phyloP scores from a whole-genome alignment of 2,329 filamentous ascomycete species.

The Cadophora malorum region DNA sequence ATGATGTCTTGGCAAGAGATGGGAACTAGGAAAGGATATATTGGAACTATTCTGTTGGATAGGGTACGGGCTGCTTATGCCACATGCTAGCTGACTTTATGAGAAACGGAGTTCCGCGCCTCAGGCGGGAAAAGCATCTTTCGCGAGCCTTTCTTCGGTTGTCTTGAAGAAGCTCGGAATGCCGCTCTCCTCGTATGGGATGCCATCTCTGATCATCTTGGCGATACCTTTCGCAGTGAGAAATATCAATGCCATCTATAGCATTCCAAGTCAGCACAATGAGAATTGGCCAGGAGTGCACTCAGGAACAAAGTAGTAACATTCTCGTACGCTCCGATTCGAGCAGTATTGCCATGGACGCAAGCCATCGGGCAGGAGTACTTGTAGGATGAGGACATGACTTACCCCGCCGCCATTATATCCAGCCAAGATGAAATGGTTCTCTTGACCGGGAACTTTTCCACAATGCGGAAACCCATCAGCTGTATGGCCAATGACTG shows the following conservation, averaged over 20 bases:
- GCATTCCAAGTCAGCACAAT: slow-evolving; percentile 49
- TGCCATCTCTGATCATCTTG: slow-evolving; percentile 47
- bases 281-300: neutral
- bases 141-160: slow-evolving; percentile 17
- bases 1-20: too few relatives aligned
- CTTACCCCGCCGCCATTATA: slow-evolving; percentile 36
- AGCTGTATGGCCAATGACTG: slow-evolving; percentile 49
- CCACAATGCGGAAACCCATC: slow-evolving; percentile 53
- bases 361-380: neutral
- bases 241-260: slow-evolving; percentile 57
- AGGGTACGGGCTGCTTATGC: neutral
- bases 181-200: slow-evolving; percentile 46
- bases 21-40: too few relatives aligned
- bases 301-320: neutral
- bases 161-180: slow-evolving; percentile 48
- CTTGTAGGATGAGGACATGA: slow-evolving; percentile 6
- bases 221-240: slow-evolving; percentile 50
- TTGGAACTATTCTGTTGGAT: neutral
- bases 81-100: neutral
- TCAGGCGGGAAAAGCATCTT: neutral
- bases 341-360: neutral
- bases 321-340: neutral
- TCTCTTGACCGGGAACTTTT: slow-evolving; percentile 48
- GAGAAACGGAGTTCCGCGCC: neutral
- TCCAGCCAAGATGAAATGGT: slow-evolving; percentile 53